Evolutionary conservation across 768 basidiomycete species (phyloP).

Genomic region (Lyophyllum shimeji): DNA sequence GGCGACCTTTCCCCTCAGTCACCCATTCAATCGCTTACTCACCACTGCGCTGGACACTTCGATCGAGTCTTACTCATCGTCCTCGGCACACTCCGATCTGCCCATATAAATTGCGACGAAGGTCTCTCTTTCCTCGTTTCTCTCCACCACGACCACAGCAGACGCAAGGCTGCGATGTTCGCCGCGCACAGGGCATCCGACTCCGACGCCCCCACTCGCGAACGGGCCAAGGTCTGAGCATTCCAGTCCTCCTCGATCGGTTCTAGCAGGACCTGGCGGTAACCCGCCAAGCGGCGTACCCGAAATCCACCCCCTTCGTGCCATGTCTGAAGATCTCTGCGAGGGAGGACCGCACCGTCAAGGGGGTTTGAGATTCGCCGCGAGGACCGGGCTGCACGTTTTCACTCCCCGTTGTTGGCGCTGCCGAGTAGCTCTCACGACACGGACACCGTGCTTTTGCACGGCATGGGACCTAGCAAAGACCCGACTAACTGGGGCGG

Average conservation of each 20-base stretch:
- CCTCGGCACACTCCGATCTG: background rate
- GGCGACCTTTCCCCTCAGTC: too few species aligned
- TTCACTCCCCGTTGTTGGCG: conserved; percentile 1
- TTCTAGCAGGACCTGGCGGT: conserved; percentile 61
- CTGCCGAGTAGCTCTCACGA: conserved; percentile 14
- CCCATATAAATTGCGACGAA: background rate
- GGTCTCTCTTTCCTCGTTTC: background rate
- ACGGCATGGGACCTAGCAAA: conserved; percentile 7
- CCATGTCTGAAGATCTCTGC: conserved; percentile 43
- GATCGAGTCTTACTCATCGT: too few species aligned
- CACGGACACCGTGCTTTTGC: conserved; percentile 15
- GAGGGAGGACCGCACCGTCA: conserved; percentile 34
- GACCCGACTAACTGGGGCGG: background rate
- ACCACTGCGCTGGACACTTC: too few species aligned
- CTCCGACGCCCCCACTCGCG: conserved; percentile 40
- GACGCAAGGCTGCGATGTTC: conserved; percentile 70
- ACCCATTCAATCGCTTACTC: too few species aligned
- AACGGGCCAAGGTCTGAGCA: conserved; percentile 87
- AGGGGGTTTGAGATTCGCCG: conserved; percentile 54
- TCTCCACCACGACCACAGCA: conserved; percentile 23
- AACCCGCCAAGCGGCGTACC: conserved; percentile 63
- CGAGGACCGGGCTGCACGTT: conserved; percentile 48
- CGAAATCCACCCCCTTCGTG: conserved; percentile 48
- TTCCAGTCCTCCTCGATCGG: conserved; percentile 61
- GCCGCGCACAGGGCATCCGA: conserved; percentile 54